These are phyloP conservation scores for Debaryomycetaceae sp. DNA, from an alignment of 1,139 yeast species.

Conservation along the genomic window DNA sequence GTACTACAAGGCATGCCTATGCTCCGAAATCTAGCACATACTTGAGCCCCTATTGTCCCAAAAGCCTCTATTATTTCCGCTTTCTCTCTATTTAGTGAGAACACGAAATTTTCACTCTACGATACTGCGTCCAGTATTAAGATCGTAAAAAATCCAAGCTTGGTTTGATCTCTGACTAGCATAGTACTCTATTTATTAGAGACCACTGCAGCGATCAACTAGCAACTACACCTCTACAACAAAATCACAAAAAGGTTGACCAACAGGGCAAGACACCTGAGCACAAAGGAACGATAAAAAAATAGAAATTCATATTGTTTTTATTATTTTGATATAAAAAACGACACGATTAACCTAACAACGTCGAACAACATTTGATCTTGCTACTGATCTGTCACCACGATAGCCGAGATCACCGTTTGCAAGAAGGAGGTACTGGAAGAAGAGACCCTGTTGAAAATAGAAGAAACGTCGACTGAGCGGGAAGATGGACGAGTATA, in stretches of 20 bases:
- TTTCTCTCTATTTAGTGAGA: no score
- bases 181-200: not conserved
- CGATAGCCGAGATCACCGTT: not conserved
- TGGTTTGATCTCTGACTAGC: not conserved
- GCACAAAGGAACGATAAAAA: not conserved
- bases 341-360: not conserved
- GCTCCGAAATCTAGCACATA: no score
- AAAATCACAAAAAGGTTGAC: no score
- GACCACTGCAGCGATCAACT: not conserved
- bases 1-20: no score
- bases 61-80: no score
- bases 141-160: not conserved
- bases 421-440: not conserved
- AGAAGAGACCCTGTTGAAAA: not conserved
- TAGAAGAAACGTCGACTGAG: not conserved
- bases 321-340: not conserved
- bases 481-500: conserved; percentile 16
- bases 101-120: not conserved
- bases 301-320: not conserved
- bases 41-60: no score
- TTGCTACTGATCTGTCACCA: not conserved
- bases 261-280: no score
- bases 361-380: not conserved
- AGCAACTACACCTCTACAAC: not conserved
- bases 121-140: not conserved